Base-by-base conservation (phyloP, 768 basidiomycete species). In the Panaeolus papilionaceus region DNA sequence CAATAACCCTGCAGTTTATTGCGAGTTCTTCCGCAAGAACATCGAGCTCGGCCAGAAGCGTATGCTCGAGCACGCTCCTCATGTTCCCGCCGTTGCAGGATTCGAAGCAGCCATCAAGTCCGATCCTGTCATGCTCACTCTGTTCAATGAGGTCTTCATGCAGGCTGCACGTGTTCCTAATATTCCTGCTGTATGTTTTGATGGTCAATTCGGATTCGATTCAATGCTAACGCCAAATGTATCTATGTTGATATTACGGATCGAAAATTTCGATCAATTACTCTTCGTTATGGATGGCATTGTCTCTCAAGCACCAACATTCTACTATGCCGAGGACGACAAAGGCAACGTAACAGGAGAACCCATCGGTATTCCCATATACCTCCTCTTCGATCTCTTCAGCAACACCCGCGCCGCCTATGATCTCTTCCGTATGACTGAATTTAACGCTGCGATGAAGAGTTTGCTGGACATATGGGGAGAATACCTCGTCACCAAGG, bases 391-490 rank as follows among this genome's bases (percentile, higher is more conserved):
- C 8, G 28, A 67, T 39, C 63, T 63, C 38, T 74, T 76, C 70
- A 84, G 81, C 80, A 79, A 76, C 33, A 81, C 80, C 1, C 49
- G 71, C 6, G 80, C 75, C 0, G 78, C 75, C 1, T 70, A 73
- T 40, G 67, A 70, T 14, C 71, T 73, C 33, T 83, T 87, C 76
- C 75, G 76, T 37, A 79, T 82, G 65, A 76, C 79, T 2, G 75
- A 76, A 62, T 81, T 89, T 64, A 89, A 90, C 66, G 71, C 51
- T 0, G 72, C 78, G 62, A 74, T 89, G 18, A 66, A 62, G 61
- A n/a, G 38, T 18, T 33, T 66, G 14, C 49, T 89, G 68, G 75
- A 84, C 54, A 78, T 76, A 26, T 90, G 88, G 87, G 77, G 79
- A 10, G 69, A 65, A 10, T 88, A 78, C 78, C 83, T 90, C 61